Evolutionary conservation across 2,329 filamentous ascomycete species (phyloP).

Genomic region (Fusarium sulawesiense): DNA sequence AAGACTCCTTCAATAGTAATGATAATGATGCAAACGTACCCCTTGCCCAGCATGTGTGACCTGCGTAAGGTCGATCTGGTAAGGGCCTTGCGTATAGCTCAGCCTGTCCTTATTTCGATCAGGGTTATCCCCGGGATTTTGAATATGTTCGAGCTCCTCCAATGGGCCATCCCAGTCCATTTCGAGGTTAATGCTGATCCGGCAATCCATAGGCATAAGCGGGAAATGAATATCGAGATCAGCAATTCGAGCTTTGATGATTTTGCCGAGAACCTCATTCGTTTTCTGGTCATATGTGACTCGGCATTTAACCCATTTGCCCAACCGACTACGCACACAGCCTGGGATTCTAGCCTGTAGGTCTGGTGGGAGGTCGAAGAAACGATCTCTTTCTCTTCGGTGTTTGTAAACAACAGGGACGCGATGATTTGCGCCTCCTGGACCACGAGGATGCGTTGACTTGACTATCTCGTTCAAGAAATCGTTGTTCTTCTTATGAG

Average conservation of each 20-base stretch:
- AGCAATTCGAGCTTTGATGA: constrained; percentile 89
- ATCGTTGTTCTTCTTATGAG: constrained; percentile 86
- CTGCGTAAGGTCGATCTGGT: constrained; percentile 93
- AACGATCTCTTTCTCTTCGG: constrained; percentile 83
- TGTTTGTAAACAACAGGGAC: constrained; percentile 83
- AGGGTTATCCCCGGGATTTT: constrained; percentile 55
- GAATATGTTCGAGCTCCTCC: constrained; percentile 62
- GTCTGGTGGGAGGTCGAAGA: constrained; percentile 77
- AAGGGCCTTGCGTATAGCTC: constrained; percentile 88
- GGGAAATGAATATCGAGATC: constrained; percentile 92
- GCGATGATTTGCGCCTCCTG: constrained; percentile 57
- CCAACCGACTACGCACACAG: constrained; percentile 70
- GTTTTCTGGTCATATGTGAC: constrained; percentile 82
- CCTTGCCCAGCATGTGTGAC: constrained; percentile 68
- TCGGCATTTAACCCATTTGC: constrained; percentile 60
- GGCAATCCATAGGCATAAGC: constrained; percentile 82
- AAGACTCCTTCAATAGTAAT: not conserved
- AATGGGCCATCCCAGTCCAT: constrained; percentile 82
- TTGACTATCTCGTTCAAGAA: constrained; percentile 80
- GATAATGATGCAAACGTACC: constrained; percentile 48
- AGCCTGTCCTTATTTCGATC: constrained; percentile 89
- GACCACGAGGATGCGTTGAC: constrained; percentile 66
- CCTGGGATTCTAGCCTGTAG: constrained; percentile 71
- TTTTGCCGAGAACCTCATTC: constrained; percentile 77
- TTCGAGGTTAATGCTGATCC: constrained; percentile 94